phyloP scores from a whole-genome alignment of 306 rosid species.

The Rosa lucieae region DNA sequence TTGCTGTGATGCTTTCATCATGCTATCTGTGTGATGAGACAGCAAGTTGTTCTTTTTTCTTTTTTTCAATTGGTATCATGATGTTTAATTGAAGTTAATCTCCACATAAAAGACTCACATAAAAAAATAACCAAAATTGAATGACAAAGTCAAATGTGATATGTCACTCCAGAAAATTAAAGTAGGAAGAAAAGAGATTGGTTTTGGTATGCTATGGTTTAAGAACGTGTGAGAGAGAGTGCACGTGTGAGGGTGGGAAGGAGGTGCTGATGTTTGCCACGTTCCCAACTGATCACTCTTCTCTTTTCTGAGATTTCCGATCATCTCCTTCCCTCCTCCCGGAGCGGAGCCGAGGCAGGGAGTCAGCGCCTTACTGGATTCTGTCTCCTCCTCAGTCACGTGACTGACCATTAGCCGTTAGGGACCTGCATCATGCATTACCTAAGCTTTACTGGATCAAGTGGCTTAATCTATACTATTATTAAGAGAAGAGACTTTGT shows the following conservation, averaged over 20 bases:
- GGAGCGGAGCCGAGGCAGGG: neutral
- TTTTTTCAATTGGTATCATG: neutral
- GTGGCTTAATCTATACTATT: no score
- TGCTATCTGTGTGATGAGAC: neutral
- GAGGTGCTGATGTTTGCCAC: neutral
- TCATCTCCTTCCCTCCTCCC: neutral
- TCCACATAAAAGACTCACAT: neutral
- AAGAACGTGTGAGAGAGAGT: neutral
- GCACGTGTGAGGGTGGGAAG: slow-evolving; percentile 1
- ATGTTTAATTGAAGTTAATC: neutral
- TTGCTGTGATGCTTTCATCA: neutral
- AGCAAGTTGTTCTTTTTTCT: no score
- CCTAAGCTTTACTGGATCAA: neutral
- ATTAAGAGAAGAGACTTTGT: no score
- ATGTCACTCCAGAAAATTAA: no score
- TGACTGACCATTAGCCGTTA: slow-evolving; percentile 4
- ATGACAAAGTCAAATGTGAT: neutral
- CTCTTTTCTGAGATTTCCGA: neutral
- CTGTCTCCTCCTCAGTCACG: neutral
- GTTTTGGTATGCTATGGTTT: neutral
- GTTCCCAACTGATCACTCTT: neutral
- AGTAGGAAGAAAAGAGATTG: no score
- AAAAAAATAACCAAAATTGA: neutral
- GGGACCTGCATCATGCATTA: neutral
- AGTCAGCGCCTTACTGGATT: neutral